These are phyloP conservation scores for Suillus fuscotomentosus DNA, from an alignment of 768 basidiomycete genomes.

Conservation along the genomic window DNA sequence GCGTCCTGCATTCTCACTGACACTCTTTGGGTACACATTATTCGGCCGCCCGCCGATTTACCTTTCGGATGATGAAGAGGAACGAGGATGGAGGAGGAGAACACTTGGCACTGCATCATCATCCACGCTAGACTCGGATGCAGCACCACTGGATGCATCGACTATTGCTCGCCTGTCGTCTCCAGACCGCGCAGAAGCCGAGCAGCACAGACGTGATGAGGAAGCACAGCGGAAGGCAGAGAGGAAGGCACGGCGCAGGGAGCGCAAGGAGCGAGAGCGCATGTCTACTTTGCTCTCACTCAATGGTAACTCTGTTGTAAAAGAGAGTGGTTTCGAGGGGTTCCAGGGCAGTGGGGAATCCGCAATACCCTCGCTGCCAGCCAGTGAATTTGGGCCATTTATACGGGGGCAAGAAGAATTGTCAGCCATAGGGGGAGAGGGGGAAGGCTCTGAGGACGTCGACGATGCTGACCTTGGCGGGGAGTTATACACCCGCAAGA, in stretches of 20 bases:
- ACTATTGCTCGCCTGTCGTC: conserved; percentile 53
- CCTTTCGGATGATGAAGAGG: conserved; percentile 49
- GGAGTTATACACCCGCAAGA: conserved; percentile 46
- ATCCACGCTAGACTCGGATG: conserved; percentile 67
- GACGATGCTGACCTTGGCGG: conserved; percentile 65
- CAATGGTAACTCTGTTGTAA: conserved; percentile 23
- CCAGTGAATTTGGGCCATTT: conserved; percentile 29
- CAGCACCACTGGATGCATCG: conserved; percentile 59
- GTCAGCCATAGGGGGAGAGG: neutral
- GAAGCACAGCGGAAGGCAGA: conserved; percentile 47
- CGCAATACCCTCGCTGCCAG: neutral
- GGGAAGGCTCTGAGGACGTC: conserved; percentile 28
- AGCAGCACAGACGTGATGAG: conserved; percentile 33
- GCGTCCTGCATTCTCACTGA: conserved; percentile 40
- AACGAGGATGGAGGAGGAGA: conserved; percentile 17
- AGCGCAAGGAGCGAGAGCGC: conserved; percentile 44
- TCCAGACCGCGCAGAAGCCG: conserved; percentile 33
- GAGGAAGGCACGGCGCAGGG: conserved; percentile 42
- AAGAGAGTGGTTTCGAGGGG: conserved; percentile 55
- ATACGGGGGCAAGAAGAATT: conserved; percentile 13
- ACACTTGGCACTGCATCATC: conserved; percentile 27
- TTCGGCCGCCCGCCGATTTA: conserved; percentile 66
- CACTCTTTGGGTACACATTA: conserved; percentile 63
- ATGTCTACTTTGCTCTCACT: conserved; percentile 31
- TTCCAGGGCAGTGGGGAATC: conserved; percentile 54